phyloP scores from a whole-genome alignment of 768 basidiomycete genomes.

The Pleurotus tuber-regium region DNA sequence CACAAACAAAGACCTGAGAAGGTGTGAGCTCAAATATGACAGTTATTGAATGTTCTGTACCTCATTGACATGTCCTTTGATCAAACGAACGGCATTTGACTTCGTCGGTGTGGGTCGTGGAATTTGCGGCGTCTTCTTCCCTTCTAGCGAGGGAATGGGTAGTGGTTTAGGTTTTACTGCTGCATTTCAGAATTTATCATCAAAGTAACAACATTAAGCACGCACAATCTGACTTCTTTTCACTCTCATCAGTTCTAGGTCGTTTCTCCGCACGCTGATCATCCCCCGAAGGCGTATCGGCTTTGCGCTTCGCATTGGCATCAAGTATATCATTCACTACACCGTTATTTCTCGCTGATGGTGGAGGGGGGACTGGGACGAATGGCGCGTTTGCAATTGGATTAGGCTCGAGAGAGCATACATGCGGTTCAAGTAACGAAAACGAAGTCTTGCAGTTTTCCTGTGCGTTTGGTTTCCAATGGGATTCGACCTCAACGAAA shows the following conservation, averaged over 20 bases:
- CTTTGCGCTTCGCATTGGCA: conserved; percentile 48
- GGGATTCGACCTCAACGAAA: conserved; percentile 80
- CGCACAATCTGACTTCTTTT: conserved; percentile 25
- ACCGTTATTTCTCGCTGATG: conserved; percentile 16
- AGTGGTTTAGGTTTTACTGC: conserved; percentile 30
- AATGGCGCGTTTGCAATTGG: conserved; percentile 10
- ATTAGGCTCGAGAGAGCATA: conserved; percentile 55
- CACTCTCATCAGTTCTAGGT: conserved; percentile 46
- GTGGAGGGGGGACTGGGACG: conserved; percentile 16
- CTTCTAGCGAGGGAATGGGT: conserved; percentile 6
- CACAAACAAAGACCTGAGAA: conserved; percentile 72
- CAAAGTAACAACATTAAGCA: neutral
- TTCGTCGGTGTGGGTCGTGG: conserved; percentile 22
- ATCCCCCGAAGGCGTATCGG: conserved; percentile 37
- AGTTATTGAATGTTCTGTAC: conserved; percentile 25
- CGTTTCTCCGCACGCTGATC: conserved; percentile 64
- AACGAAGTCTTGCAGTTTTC: conserved; percentile 70
- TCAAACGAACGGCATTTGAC: conserved; percentile 41
- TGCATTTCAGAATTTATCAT: conserved; percentile 6
- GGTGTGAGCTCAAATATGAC: conserved; percentile 1
- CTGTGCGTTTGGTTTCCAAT: conserved; percentile 67
- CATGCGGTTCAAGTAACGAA: conserved; percentile 72
- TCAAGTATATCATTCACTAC: neutral
- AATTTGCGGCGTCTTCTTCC: neutral
- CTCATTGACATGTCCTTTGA: conserved; percentile 62